A percentile compares a stretch with the other conserved stretches of the same genome.
Conservation (phyloP, 2,329 filamentous ascomycete species). For the Colletotrichum filicis region DNA sequence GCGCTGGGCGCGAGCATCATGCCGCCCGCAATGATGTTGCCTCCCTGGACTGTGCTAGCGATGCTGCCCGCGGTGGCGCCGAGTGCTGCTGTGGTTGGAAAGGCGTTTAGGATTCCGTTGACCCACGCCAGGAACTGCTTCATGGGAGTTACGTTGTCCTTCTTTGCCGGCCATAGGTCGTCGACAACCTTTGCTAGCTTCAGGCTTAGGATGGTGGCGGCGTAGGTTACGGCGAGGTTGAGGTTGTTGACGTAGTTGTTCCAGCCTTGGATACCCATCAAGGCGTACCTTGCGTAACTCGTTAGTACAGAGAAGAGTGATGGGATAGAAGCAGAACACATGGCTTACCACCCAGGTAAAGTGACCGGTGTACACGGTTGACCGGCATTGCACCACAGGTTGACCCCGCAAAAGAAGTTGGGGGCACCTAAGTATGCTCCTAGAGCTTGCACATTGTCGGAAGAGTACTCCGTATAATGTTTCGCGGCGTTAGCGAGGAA, state of each 20-base stretch:
- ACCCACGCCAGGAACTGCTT: background rate
- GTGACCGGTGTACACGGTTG: constrained; percentile 34
- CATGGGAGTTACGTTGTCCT: background rate
- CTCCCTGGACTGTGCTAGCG: background rate
- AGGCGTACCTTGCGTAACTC: constrained; percentile 5
- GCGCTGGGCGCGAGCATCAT: background rate
- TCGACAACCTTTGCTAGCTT: background rate
- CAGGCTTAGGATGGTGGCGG: background rate
- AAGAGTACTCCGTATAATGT: background rate
- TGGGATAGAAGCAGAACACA: background rate
- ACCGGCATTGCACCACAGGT: constrained; percentile 31
- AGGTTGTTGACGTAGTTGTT: constrained; percentile 35
- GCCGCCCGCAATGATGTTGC: constrained; percentile 1
- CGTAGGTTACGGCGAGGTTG: background rate
- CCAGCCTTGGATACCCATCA: constrained; percentile 30
- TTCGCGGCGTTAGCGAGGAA: background rate
- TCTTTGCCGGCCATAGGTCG: constrained; percentile 3
- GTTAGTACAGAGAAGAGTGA: background rate
- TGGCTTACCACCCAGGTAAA: constrained; percentile 25
- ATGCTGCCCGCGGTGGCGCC: background rate
- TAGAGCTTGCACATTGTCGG: constrained; percentile 31
- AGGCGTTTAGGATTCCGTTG: constrained; percentile 5
- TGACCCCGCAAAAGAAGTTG: constrained; percentile 34
- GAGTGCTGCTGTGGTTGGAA: background rate
- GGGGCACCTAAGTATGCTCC: constrained; percentile 27